These are phyloP conservation scores for Pugionium dolabratum DNA, from an alignment of 345 rosid species.

Conservation along the genomic window DNA sequence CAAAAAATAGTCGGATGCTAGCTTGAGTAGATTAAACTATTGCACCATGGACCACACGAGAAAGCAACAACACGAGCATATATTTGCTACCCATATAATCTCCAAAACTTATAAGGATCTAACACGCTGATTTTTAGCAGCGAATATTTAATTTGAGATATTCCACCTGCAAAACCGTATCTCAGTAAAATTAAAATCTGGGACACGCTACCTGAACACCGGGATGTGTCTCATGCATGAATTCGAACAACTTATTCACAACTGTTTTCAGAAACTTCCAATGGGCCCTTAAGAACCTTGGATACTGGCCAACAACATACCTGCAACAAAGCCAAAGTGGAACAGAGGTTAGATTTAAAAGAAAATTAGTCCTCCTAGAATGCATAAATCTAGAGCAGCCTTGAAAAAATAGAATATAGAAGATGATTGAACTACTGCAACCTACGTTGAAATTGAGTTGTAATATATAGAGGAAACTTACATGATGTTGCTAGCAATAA, in stretches of 20 bases:
- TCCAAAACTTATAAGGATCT: background rate
- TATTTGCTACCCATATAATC: background rate
- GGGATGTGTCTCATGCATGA: constrained; percentile 99
- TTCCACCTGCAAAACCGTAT: constrained; percentile 1
- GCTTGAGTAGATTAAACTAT: constrained; percentile 16
- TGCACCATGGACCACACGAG: constrained; percentile 2
- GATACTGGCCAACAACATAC: constrained; percentile 99
- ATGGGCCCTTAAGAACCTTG: constrained; percentile 97
- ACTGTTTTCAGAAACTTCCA: constrained; percentile 99
- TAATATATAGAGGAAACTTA: constrained; percentile 46
- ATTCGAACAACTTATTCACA: constrained; percentile 96
- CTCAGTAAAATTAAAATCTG: constrained; percentile 13
- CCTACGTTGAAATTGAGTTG: constrained; percentile 5
- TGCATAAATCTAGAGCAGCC: background rate
- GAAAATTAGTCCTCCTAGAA: background rate
- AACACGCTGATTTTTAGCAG: background rate
- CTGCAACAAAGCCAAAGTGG: constrained; percentile 48
- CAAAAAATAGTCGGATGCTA: background rate
- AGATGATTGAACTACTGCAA: background rate
- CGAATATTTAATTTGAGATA: background rate
- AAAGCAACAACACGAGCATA: constrained; percentile 16
- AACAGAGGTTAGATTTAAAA: constrained; percentile 9
- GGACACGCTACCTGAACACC: constrained; percentile 82
- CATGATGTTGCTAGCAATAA: constrained; percentile 98
- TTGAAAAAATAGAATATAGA: constrained; percentile 6